Base-by-base conservation (phyloP, 805 yeast genomes). In the Candida tibetensis region DNA sequence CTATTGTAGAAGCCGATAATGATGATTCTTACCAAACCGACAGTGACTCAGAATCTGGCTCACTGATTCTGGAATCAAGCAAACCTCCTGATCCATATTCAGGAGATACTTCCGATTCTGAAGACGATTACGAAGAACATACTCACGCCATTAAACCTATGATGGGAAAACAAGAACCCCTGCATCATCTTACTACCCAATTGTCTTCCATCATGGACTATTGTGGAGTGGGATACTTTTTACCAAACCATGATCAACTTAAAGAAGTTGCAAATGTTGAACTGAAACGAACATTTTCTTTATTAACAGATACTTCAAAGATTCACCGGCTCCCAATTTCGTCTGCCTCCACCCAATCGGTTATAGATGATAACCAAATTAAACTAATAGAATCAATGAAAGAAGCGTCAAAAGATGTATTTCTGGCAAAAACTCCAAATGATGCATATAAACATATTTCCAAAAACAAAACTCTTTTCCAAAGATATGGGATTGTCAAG, bases 401-500 rank as follows among this genome's bases (percentile, higher is more conserved):
- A 12, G 33, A 19, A 2, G 52, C 48, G 34, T 41, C 62, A 14
- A 33, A 30, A 17, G 42, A 34, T 10, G 37, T 52, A 9, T 39
- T 59, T 5, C 47, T 53, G 13, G 25, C 42, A 3, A 29, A 42
- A 15, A 18, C 18, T 4, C 15, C 31, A 13, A 27, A n/a, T 16
- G 19, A 26, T 19, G 19, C 17, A 9, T 9, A 21, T 9, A 26
- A 25, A 17, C 16, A 23, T 12, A 34, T 57, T 3, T 19, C 40
- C 9, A 37, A 31, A 16, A 42, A 45, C 31, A 59, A 60, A 30
- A 52, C 69, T 1, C 46, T 62, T n/a, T 56, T 25, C 30, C 58
- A 60, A 7, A 50, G 65, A 32, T 65, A 64, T 42, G 71, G 71
- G 1, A 42, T 51, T 7, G 57, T 62, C n/a, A 55, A 51, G 34